Conservation (phyloP, 768 basidiomycete species). For the Lenzites betulinus region DNA sequence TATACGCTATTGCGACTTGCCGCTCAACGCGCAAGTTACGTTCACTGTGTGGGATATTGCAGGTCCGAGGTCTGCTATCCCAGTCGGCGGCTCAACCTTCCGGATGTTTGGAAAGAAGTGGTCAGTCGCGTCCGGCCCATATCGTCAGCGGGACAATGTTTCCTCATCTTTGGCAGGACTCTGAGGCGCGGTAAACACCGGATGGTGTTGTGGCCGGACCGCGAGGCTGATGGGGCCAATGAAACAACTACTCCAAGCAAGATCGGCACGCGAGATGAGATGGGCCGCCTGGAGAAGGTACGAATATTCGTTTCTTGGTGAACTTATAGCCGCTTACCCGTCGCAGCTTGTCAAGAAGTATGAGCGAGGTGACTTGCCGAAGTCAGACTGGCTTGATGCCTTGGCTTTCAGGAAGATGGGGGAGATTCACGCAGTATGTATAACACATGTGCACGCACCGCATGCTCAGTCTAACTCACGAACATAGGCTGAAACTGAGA, state of each 20-base stretch:
- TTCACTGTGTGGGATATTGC: conserved; percentile 97
- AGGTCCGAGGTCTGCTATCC: conserved; percentile 73
- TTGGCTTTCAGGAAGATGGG: conserved; percentile 94
- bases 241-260: conserved; percentile 91
- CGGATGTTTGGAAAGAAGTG: conserved; percentile 92
- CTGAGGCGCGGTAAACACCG: conserved; percentile 91
- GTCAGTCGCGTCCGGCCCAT: conserved; percentile 42
- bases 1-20: conserved; percentile 92
- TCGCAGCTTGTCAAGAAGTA: conserved; percentile 89
- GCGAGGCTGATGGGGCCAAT: conserved; percentile 83
- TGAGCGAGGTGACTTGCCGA: conserved; percentile 89
- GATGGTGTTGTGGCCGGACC: conserved; percentile 77
- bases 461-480: background rate
- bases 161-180: conserved; percentile 54
- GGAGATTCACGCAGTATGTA: conserved; percentile 83
- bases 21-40: conserved; percentile 82
- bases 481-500: conserved; percentile 79
- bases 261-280: conserved; percentile 78
- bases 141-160: too few species aligned
- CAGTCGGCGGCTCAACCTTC: conserved; percentile 92
- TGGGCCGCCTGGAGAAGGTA: conserved; percentile 94
- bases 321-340: background rate
- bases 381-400: conserved; percentile 95
- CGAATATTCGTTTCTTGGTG: conserved; percentile 10
- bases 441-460: background rate